Conservation (phyloP, 495 filamentous ascomycete genomes). For the Penicillium goetzii region DNA sequence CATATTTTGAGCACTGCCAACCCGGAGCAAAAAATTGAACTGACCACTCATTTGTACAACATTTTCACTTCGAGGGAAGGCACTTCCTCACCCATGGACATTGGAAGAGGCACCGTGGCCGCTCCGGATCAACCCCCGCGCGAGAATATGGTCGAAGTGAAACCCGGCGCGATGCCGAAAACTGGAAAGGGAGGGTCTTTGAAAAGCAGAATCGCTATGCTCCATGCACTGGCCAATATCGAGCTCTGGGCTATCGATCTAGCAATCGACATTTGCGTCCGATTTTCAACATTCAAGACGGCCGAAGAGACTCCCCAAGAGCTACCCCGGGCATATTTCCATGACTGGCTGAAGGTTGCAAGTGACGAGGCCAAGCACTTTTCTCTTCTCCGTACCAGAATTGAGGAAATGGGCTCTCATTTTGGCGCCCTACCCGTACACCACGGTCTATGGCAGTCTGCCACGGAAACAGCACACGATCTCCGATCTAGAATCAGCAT, state of each 20-base stretch:
- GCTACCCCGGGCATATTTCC: constrained; percentile 54
- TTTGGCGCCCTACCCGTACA: constrained; percentile 57
- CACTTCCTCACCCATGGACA: constrained; percentile 48
- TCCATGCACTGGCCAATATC: constrained; percentile 57
- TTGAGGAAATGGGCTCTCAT: constrained; percentile 54
- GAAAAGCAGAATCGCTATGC: constrained; percentile 55
- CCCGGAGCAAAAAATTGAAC: constrained; percentile 57
- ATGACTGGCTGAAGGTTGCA: constrained; percentile 59
- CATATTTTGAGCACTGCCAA: constrained; percentile 55
- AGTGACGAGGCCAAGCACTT: constrained; percentile 60
- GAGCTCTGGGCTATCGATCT: constrained; percentile 60
- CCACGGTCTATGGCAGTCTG: constrained; percentile 55
- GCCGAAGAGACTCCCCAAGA: constrained; percentile 31
- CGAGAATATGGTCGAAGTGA: constrained; percentile 45
- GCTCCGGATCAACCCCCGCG: constrained; percentile 53
- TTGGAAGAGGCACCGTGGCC: constrained; percentile 42
- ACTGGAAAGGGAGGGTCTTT: constrained; percentile 49
- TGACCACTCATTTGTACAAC: constrained; percentile 52
- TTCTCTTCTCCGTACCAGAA: constrained; percentile 51
- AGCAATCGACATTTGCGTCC: constrained; percentile 57
- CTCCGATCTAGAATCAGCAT: constrained; percentile 56
- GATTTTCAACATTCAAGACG: constrained; percentile 53
- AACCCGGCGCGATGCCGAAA: constrained; percentile 48
- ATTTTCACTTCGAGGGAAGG: constrained; percentile 47
- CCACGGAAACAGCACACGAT: constrained; percentile 50